Base-by-base conservation (phyloP, 441 rosid species). In the Monsonia emarginata region DNA sequence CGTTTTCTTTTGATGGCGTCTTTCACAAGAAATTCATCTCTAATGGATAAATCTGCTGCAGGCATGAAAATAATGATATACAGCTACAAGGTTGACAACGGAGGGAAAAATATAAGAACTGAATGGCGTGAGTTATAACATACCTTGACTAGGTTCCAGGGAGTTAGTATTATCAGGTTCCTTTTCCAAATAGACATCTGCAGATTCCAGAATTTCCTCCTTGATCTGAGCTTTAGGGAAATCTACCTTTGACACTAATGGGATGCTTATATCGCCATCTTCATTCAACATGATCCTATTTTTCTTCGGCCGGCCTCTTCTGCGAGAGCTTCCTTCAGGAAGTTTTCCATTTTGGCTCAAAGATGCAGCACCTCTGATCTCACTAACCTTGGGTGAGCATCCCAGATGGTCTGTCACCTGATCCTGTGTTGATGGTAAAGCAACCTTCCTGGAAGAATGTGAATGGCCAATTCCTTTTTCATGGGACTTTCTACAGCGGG, bases 241-340 rank as follows among this genome's bases (percentile, higher is more conserved):
- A 69, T 76, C 60, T 38, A 67, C 73, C 71, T 70, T 72, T 31
- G 73, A 32, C 59, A 59, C 64, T 16, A 61, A 31, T 16, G 64
- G 54, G 26, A 77, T 58, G 74, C 66, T 44, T 46, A 18, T 48
- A 58, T 73, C 77, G 18, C 56, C 64, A 63, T 69, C 69, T 59
- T 69, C 60, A 63, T 69, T 65, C 65, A 52, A 48, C 31, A n/a
- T 27, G 63, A 32, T 67, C 50, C 46, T 69, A 36, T 64, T 76
- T 65, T 68, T 75, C 79, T 73, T 80, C 57, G 69, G 54, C 38
- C 62, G 60, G 66, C 84, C 69, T 77, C 78, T 73, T 76, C 61
- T 76, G 58, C 58, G 72, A 58, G 65, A 68, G 67, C 72, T 66
- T 72, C 67, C 76, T 72, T 5, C 70, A 19, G 64, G 66, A 57